Percentiles rank a stretch among this genome's conserved stretches.
These are phyloP conservation scores for Entomortierella beljakovae DNA, from an alignment of 192 early-diverging fungal genomes.

Conservation along the genomic window DNA sequence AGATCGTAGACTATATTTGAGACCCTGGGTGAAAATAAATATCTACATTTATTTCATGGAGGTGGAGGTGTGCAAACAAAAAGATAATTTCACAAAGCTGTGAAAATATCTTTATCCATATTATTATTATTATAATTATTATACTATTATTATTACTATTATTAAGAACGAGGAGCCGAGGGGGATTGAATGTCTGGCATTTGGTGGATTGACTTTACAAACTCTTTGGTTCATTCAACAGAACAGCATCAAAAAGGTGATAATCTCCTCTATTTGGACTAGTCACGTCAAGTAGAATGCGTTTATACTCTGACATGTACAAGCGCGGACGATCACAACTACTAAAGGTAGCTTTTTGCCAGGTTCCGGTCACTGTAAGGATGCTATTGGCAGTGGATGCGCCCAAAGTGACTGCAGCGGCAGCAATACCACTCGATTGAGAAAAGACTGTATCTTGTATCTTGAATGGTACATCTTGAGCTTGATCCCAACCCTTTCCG, in stretches of 20 bases:
- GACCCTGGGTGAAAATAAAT: neutral
- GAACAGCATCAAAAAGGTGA: conserved; percentile 24
- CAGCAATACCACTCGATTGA: conserved; percentile 3
- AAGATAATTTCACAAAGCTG: neutral
- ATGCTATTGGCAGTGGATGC: conserved; percentile 31
- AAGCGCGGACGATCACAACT: neutral
- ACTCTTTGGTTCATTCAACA: neutral
- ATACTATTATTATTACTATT: neutral
- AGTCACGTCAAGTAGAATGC: conserved; percentile 28
- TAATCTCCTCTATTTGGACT: conserved; percentile 14
- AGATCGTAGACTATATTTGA: too few species aligned
- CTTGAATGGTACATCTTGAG: neutral
- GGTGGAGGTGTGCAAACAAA: neutral
- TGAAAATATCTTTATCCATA: neutral
- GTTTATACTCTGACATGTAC: conserved; percentile 23
- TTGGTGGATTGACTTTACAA: neutral
- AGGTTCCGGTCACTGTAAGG: conserved; percentile 6
- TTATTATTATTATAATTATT: neutral
- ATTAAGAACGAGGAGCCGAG: neutral
- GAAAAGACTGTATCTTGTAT: conserved; percentile 21
- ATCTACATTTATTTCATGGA: neutral
- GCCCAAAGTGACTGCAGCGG: conserved; percentile 12
- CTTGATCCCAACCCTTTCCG: conserved; percentile 26
- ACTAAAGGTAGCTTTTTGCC: conserved; percentile 24
- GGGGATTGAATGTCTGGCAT: neutral